Evolutionary conservation across 495 filamentous ascomycete species (phyloP), one percentile per base, ranked within the genome.

Genomic region (Tuber melanosporum): DNA sequence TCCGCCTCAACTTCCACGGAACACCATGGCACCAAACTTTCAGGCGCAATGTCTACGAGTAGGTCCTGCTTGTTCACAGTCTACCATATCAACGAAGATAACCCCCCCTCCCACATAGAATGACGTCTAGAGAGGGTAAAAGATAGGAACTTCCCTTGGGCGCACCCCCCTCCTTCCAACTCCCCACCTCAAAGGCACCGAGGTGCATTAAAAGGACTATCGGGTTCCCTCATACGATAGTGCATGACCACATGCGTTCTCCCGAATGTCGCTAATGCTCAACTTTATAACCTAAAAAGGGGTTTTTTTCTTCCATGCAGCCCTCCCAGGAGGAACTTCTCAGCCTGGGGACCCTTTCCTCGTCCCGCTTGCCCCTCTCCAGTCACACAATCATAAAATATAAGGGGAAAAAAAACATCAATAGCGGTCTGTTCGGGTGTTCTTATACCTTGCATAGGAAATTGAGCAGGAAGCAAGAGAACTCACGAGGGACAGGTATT

Each of bases 401-500:
- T 26, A 32, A 36, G 57, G 15, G 26, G 32, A 32, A 32, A 17
- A 36, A 32, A 66, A 66, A 66, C 57, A 36, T 32, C 57, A 66
- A 66, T 66, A 66, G 32, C 57, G 57, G 57, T 26, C 57, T 32
- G 57, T 66, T 66, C 57, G 57, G 57, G 57, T 66, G 57, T 32
- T 66, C 26, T 66, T 66, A 66, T 66, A 66, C 57, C 57, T 66
- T 66, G 57, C 57, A 66, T 66, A 66, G 57, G 57, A 66, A 66
- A 66, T 36, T 66, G 57, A 66, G 57, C 57, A 66, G 26, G 57
- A 66, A 66, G 57, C 26, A 32, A 15, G 57, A 36, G 32, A 66
- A 36, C 26, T 66, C 14, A 19, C 57, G 17, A 66, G 57, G 32
- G 57, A 26, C 57, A 26, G 57, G 57, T 26, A 66, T 66, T 36